These are phyloP conservation scores for Discostella pseudostelligera DNA, from an alignment of 108 stramenopile species.

Conservation along the genomic window DNA sequence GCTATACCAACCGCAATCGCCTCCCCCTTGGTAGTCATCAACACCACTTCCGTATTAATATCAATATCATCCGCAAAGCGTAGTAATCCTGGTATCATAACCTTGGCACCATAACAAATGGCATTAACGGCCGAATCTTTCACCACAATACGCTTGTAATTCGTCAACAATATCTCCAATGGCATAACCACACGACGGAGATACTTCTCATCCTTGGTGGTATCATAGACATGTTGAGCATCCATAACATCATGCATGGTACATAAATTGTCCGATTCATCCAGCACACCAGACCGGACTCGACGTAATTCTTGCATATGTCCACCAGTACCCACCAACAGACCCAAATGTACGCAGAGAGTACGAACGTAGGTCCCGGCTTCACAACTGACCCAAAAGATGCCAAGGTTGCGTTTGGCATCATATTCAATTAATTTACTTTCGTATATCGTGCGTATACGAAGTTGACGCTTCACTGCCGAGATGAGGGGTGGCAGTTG, in stretches of 20 bases:
- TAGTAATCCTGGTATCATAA: constrained; percentile 98
- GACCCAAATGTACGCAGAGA: constrained; percentile 97
- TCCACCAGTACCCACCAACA: constrained; percentile 95
- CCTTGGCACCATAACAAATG: constrained; percentile 99
- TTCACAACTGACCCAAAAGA: constrained; percentile 95
- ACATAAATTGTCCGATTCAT: constrained; percentile 90
- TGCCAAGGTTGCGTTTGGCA: constrained; percentile 92
- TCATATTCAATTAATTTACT: constrained; percentile 97
- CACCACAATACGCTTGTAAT: constrained; percentile 98
- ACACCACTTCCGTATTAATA: constrained; percentile 95
- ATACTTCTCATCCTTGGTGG: constrained; percentile 98
- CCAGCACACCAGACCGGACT: constrained; percentile 91
- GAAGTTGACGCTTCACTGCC: constrained; percentile 98
- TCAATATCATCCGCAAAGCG: constrained; percentile 99
- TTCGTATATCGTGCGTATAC: constrained; percentile 98
- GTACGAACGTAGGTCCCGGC: constrained; percentile 99
- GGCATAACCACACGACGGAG: constrained; percentile 97
- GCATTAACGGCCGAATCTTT: constrained; percentile 99
- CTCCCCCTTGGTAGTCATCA: constrained; percentile 99
- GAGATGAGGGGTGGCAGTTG: constrained; percentile 99
- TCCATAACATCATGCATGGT: constrained; percentile 99
- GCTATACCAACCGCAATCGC: constrained; percentile 98
- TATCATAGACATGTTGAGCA: constrained; percentile 98
- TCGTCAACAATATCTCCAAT: constrained; percentile 92
- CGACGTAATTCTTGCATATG: constrained; percentile 99